Base-by-base conservation (phyloP, 257 asterid genomes). In the Petunia secreta region DNA sequence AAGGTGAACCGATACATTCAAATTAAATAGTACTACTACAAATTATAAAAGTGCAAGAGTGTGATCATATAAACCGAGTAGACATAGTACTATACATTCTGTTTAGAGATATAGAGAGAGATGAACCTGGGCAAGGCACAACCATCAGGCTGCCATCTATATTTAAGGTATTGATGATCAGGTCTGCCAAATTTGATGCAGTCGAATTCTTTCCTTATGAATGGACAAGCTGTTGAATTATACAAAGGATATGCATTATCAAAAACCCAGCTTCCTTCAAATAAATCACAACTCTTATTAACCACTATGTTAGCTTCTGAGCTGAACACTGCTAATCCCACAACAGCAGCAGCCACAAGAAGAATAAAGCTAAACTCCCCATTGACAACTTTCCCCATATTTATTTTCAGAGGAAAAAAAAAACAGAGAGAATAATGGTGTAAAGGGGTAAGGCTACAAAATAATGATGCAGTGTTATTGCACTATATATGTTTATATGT, bases 191-290 rank as follows among this genome's bases (percentile, higher is more conserved):
- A 93, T 80, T 88, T 91, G n/a, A 86, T 55, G 85, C 97, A 93
- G 65, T 88, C 87, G 84, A 91, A 93, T 63, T 90, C 92, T 38
- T 82, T 80, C 2, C 97, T 89, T 48, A 93, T 85, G 4, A 81
- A 82, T 2, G 91, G 88, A 69, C 97, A 93, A 55, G 78, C 79
- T 0, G 76, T 60, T 0, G 97, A 89, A 80, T 91, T 81, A 80
- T 84, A 89, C 15, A 93, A 85, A 36, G 97, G 97, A 84, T 89
- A 93, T 0, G 97, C 83, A 11, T 87, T 82, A 39, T 91, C 97
- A 37, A 81, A 82, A 5, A 88, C 86, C 97, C 97, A 93, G n/a
- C 80, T 75, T 8, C 97, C 97, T 78, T 88, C 86, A 43, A 85
- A 92, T 6, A 85, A 40, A 74, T 89, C 89, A 85, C 96, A 90